Evolutionary conservation across 768 basidiomycete genomes (phyloP).

Genomic region (Sporobolomyces pararoseus): DNA sequence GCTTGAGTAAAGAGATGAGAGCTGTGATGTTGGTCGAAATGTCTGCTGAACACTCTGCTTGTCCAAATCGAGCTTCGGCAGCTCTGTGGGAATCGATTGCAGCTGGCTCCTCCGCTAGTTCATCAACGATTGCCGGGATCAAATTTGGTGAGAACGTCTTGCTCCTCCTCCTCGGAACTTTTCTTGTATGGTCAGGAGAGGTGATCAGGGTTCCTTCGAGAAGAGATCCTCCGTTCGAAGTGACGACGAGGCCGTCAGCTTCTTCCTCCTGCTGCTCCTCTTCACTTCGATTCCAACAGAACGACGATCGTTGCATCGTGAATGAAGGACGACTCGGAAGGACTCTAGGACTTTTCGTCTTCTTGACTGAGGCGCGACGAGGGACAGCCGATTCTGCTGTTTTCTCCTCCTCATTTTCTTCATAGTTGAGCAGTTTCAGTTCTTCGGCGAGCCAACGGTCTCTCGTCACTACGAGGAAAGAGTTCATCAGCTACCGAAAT

Average conservation of each 20-base stretch:
- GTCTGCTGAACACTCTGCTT: too few relatives aligned
- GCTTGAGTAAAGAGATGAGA: slow-evolving; percentile 25
- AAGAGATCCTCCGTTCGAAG: neutral
- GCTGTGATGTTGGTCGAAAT: too few relatives aligned
- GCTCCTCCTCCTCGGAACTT: too few relatives aligned
- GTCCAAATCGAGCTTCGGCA: too few relatives aligned
- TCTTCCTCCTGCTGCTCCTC: slow-evolving; percentile 9
- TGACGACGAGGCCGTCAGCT: slow-evolving; percentile 31
- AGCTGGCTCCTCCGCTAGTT: too few relatives aligned
- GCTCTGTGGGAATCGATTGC: too few relatives aligned
- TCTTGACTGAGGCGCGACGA: neutral
- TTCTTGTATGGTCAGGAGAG: neutral
- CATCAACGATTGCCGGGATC: neutral
- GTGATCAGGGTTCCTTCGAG: slow-evolving; percentile 28
- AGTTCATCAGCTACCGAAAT: too few relatives aligned
- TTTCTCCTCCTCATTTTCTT: neutral
- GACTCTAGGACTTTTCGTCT: neutral
- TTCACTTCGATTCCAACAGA: neutral
- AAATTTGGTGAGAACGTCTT: slow-evolving; percentile 5
- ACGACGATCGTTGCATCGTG: neutral
- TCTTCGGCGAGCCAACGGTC: slow-evolving; percentile 13
- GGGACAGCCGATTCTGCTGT: neutral
- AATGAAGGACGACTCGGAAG: slow-evolving; percentile 6
- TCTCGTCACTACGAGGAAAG: slow-evolving; percentile 7
- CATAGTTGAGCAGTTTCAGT: neutral